phyloP scores from a whole-genome alignment of 768 basidiomycete species.

The Leccinellum luteum region DNA sequence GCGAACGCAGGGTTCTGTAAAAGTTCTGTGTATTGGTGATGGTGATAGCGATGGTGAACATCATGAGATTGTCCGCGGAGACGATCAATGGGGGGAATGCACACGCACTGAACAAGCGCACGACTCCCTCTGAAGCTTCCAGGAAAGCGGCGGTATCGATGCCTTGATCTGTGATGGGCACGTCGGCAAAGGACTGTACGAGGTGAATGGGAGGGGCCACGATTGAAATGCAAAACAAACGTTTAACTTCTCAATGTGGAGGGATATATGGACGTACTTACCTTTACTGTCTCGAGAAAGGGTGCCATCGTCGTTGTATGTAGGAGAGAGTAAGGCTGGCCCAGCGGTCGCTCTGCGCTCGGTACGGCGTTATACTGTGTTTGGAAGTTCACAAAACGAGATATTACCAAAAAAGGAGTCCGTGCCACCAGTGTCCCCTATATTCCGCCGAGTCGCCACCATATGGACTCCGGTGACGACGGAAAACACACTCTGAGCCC shows the following conservation, averaged over 20 bases:
- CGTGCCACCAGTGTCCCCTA: too few relatives aligned
- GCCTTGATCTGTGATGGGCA: constrained; percentile 80
- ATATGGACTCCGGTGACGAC: too few relatives aligned
- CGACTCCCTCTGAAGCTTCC: constrained; percentile 84
- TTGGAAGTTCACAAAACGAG: not conserved
- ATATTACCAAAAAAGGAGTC: not conserved
- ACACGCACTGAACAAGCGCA: constrained; percentile 81
- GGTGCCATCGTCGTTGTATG: constrained; percentile 55
- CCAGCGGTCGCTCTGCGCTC: not conserved
- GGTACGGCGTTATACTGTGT: not conserved
- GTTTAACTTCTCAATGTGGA: not conserved
- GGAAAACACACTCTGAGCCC: too few relatives aligned
- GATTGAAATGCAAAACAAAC: not conserved
- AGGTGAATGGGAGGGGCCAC: not conserved
- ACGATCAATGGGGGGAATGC: not conserved
- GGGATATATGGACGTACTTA: constrained; percentile 21
- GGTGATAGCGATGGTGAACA: not conserved
- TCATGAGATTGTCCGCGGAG: not conserved
- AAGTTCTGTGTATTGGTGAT: constrained; percentile 15
- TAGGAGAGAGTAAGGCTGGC: not conserved
- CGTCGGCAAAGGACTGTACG: constrained; percentile 87
- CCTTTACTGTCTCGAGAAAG: constrained; percentile 71
- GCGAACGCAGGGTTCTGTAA: constrained; percentile 55
- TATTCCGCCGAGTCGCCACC: too few relatives aligned
- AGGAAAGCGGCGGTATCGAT: constrained; percentile 87